Base-by-base conservation (phyloP, 1,284 basidiomycete genomes). In the Ganoderma leucocontextum region DNA sequence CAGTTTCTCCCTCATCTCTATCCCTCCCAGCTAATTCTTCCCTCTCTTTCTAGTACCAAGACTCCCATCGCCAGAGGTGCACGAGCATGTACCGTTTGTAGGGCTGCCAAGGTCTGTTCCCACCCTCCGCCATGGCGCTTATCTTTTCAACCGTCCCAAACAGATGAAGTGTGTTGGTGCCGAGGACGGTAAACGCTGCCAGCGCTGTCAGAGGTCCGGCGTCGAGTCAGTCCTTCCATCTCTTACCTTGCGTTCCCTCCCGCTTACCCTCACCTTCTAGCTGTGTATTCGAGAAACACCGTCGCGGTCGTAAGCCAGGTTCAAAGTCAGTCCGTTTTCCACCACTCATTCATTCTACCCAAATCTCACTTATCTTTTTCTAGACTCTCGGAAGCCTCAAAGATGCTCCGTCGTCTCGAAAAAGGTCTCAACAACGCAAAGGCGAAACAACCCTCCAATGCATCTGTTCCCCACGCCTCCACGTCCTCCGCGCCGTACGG, bases 151-250 rank as follows among this genome's bases (percentile, higher is more conserved):
- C 70, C 60, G 49, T 52, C 69, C 66, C 69, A 22, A 19, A 65
- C 67, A 95, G 93, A 95, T 95, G 93, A 94, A 94, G 79, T 95
- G 93, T 75, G 92, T 95, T 65, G 93, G 92, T 52, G 90, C 93
- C 62, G 93, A 94, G 75, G 92, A 94, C 75, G 92, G 92, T 66
- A 91, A 94, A 77, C 89, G 92, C 63, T 95, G 93, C 81, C 91
- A 87, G 78, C 90, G 93, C 66, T 95, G 93, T 82, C 90, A 87
- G 76, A 90, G 93, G 65, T 87, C 91, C 52, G 90, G 90, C 70
- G 86, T 88, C 67, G 89, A 93, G 92, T 93, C 78, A 71, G 80
- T 77, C 74, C 41, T 55, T 22, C 33, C 22, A 73, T 63, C 59
- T 60, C 41, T 63, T 62, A 7, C 67, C 29, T 68, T 63, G 60